Evolutionary conservation across 352 stramenopile genomes (phyloP).

Genomic region (Plasmopara halstedii): DNA sequence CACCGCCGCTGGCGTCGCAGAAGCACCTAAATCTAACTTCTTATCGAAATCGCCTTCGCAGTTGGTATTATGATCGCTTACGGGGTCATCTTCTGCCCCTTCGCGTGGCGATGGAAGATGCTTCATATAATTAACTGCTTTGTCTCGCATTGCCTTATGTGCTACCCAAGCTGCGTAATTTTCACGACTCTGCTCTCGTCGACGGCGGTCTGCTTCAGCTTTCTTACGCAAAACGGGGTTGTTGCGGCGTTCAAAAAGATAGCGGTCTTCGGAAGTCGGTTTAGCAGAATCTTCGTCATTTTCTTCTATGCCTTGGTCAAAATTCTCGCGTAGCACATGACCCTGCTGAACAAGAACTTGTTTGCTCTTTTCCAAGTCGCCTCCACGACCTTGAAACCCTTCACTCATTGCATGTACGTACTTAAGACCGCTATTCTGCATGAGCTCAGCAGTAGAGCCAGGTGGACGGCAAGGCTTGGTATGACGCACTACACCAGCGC

Average conservation of each 20-base stretch:
- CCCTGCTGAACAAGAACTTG: conserved; percentile 69
- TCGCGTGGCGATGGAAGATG: conserved; percentile 52
- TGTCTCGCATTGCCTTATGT: conserved; percentile 74
- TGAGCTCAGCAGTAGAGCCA: conserved; percentile 68
- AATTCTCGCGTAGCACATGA: conserved; percentile 71
- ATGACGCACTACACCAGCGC: conserved; percentile 42
- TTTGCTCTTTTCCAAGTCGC: conserved; percentile 76
- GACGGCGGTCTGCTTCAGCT: conserved; percentile 28
- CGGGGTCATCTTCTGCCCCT: conserved; percentile 9
- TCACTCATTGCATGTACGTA: conserved; percentile 84
- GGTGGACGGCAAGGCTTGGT: conserved; percentile 45
- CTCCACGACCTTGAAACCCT: conserved; percentile 73
- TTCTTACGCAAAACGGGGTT: conserved; percentile 52
- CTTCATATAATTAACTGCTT: conserved; percentile 60
- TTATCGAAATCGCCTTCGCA: conserved; percentile 30
- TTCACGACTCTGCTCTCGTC: conserved; percentile 57
- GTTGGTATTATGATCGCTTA: conserved; percentile 18
- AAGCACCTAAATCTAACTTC: conserved; percentile 9
- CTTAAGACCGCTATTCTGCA: conserved; percentile 67
- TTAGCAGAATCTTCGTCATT: conserved; percentile 24
- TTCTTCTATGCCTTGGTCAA: conserved; percentile 38
- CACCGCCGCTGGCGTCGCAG: conserved; percentile 26
- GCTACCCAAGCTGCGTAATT: conserved; percentile 67
- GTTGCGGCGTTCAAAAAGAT: conserved; percentile 63
- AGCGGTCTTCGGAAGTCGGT: conserved; percentile 63